A percentile compares a stretch with the other conserved stretches of the same genome.
Evolutionary conservation across 371 early-diverging fungal genomes (phyloP).

Genomic region (Mortierella sp.): DNA sequence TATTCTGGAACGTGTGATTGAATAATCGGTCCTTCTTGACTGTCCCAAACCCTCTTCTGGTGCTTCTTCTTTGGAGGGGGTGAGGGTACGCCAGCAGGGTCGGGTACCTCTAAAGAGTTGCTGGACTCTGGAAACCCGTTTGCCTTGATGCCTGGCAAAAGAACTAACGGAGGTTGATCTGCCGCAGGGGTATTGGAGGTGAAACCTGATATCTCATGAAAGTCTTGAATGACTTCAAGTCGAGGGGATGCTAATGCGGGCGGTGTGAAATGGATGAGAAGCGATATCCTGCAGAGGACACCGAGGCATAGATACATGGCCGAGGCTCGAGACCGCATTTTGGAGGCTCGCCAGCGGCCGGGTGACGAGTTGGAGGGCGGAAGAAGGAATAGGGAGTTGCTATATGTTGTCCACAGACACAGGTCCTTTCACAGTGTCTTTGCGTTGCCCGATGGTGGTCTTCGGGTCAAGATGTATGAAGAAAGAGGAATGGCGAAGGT

Average conservation of each 20-base stretch:
- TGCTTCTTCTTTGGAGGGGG: not conserved
- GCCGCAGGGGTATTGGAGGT: too few species aligned
- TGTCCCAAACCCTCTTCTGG: constrained; percentile 4
- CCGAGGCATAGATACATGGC: constrained; percentile 27
- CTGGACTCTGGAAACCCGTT: too few species aligned
- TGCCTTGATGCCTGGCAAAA: too few species aligned
- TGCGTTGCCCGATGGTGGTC: too few species aligned
- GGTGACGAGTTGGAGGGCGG: not conserved
- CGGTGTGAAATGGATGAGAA: constrained; percentile 10
- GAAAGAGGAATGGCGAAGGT: too few species aligned
- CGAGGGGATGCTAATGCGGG: constrained; percentile 18
- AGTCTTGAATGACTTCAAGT: not conserved
- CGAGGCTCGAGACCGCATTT: constrained; percentile 45
- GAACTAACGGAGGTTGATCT: too few species aligned
- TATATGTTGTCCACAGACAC: too few species aligned
- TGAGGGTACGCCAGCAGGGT: too few species aligned
- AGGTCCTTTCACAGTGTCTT: too few species aligned
- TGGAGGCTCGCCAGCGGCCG: not conserved
- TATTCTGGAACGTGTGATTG: constrained; percentile 24
- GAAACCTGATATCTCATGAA: too few species aligned
- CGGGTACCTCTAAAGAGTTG: too few species aligned
- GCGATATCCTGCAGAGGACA: constrained; percentile 32
- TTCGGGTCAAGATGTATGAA: too few species aligned
- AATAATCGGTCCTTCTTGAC: constrained; percentile 13
- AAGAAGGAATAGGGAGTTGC: not conserved